Conservation (phyloP, 768 basidiomycete genomes). For the Hericium alpestre region DNA sequence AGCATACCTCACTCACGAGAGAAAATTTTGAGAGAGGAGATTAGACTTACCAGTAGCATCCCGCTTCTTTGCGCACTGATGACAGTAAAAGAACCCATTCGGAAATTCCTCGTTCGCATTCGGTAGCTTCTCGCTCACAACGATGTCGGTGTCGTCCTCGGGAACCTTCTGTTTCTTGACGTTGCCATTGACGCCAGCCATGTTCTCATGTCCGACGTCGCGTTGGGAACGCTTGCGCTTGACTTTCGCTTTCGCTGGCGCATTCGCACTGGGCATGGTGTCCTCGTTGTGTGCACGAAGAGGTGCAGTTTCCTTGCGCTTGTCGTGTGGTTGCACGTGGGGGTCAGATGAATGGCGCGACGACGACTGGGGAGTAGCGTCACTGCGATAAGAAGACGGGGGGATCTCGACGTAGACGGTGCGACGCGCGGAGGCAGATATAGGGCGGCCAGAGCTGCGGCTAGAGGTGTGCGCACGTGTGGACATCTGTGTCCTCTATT, state of each 20-base stretch:
- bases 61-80: conserved; percentile 61
- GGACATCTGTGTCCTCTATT: neutral
- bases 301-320: conserved; percentile 14
- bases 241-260: neutral
- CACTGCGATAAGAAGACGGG: conserved; percentile 30
- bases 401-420: conserved; percentile 55
- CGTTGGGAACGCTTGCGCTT: conserved; percentile 18
- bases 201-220: neutral
- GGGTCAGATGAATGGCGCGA: neutral
- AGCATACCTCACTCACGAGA: neutral
- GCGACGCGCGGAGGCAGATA: conserved; percentile 21
- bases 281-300: conserved; percentile 17
- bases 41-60: conserved; percentile 33
- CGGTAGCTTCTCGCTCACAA: neutral
- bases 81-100: conserved; percentile 45
- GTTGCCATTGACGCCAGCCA: conserved; percentile 5
- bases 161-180: conserved; percentile 34
- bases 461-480: neutral
- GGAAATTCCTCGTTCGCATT: conserved; percentile 21
- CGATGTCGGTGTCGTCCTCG: conserved; percentile 26
- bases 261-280: conserved; percentile 4
- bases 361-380: neutral
- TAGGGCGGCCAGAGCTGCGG: conserved; percentile 11
- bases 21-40: neutral
- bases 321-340: conserved; percentile 1